These are phyloP conservation scores for Raddia distichophylla DNA, from an alignment of 176 grass and related monocot species.

Conservation along the genomic window DNA sequence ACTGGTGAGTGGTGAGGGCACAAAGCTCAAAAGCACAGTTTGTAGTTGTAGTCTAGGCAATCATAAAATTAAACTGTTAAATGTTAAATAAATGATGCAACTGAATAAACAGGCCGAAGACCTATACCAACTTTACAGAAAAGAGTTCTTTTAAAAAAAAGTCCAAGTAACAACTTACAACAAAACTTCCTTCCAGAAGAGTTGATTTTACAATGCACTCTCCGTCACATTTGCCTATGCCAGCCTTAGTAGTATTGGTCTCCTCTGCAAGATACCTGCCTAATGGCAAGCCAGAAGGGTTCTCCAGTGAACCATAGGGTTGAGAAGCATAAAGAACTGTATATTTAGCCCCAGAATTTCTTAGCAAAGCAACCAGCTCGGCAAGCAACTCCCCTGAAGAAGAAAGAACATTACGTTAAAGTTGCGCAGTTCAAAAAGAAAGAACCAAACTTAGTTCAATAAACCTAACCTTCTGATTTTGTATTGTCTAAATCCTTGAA, in stretches of 20 bases:
- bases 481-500: constrained; percentile 45
- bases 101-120: background rate
- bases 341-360: constrained; percentile 63
- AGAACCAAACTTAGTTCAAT: background rate
- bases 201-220: constrained; percentile 77
- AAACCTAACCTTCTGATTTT: constrained; percentile 74
- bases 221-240: constrained; percentile 64
- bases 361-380: constrained; percentile 52
- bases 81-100: background rate
- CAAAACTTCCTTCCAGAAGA: constrained; percentile 91
- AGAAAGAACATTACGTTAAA: constrained; percentile 3
- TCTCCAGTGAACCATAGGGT: constrained; percentile 51
- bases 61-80: background rate
- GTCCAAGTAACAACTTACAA: constrained; percentile 60
- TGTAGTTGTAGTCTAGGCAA: background rate
- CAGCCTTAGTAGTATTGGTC: constrained; percentile 46
- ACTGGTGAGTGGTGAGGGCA: background rate
- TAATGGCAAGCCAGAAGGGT: constrained; percentile 42
- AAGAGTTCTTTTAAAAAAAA: background rate
- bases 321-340: constrained; percentile 84
- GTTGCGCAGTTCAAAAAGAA: constrained; percentile 19
- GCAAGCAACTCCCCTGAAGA: constrained; percentile 78
- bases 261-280: constrained; percentile 79
- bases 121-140: background rate
- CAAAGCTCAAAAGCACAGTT: background rate